phyloP scores from a whole-genome alignment of 805 yeast species.

The Candida chauliodis region DNA sequence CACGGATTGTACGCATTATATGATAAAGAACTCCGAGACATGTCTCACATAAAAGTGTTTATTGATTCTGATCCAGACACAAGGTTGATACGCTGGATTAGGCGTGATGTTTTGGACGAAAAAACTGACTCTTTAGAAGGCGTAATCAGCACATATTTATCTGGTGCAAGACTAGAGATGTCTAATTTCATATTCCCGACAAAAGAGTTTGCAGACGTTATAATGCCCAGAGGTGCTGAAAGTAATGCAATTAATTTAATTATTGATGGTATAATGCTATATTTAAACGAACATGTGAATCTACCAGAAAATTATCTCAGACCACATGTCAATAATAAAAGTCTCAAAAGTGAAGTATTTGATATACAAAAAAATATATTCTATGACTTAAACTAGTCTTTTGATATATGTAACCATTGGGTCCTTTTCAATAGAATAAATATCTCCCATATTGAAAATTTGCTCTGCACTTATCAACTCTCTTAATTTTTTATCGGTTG shows the following conservation, averaged over 20 bases:
- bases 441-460: constrained; percentile 36
- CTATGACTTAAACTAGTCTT: constrained; percentile 36
- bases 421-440: constrained; percentile 51
- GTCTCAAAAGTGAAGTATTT: constrained; percentile 30
- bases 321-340: constrained; percentile 18
- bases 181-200: constrained; percentile 63
- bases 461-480: constrained; percentile 49
- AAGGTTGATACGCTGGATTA: constrained; percentile 75
- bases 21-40: constrained; percentile 49
- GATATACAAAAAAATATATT: constrained; percentile 40
- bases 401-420: constrained; percentile 43
- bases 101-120: constrained; percentile 32
- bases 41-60: constrained; percentile 66
- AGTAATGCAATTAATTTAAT: constrained; percentile 53
- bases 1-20: constrained; percentile 81
- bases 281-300: constrained; percentile 14
- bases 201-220: constrained; percentile 68
- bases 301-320: constrained; percentile 23
- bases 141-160: constrained; percentile 48
- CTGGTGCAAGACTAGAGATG: constrained; percentile 62
- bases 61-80: constrained; percentile 85
- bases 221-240: constrained; percentile 70
- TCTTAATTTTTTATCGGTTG: constrained; percentile 58
- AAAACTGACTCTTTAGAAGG: constrained; percentile 24
- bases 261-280: constrained; percentile 58